Evolutionary conservation across 768 basidiomycete species (phyloP), one percentile per base, ranked within the genome.

Genomic region (Suillus tomentosus): DNA sequence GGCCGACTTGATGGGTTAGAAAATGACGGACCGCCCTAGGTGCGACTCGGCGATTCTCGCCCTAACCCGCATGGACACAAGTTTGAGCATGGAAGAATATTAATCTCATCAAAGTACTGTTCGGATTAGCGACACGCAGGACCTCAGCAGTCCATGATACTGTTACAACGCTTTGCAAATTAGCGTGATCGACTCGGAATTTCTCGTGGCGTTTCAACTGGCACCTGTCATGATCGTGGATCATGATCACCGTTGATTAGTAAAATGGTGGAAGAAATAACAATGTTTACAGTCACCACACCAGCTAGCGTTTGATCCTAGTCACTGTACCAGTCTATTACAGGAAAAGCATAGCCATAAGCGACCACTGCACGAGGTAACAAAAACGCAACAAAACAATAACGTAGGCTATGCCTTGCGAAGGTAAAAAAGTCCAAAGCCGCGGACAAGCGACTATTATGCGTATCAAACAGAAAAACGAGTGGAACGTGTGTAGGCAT

Each of bases 391-490:
- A 56, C 54, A 67, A 63, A 64, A 54, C 6, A 56, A 65, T 34
- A 64, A 65, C 40, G 61, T n/a, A 48, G 48, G 54, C 45, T 64
- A 34, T 50, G 62, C 45, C 40, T 31, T 45, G n/a, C 36, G 61
- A 63, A 64, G 55, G 14, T 36, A 22, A 42, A 43, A 31, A 1
- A 9, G 55, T 53, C 56, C 48, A 36, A 39, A 24, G 47, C 31
- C 27, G 47, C 63, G 60, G 60, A 59, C 1, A 27, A 69, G 61
- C 56, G 57, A 58, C 10, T 40, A 62, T 47, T 60, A 31, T 61
- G 60, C 34, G 54, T 53, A 58, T 14, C 42, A 62, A 55, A 27
- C 64, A 62, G 22, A 68, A 45, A 61, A 63, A 74, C 0, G 74
- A 76, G 60, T 22, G 74, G 67, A 70, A 36, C 3, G 59, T 31